Percentiles rank a stretch among this genome's conserved stretches.
These are phyloP conservation scores for Flaveria ramosissima DNA, from an alignment of 129 eudicot genomes.

Conservation along the genomic window DNA sequence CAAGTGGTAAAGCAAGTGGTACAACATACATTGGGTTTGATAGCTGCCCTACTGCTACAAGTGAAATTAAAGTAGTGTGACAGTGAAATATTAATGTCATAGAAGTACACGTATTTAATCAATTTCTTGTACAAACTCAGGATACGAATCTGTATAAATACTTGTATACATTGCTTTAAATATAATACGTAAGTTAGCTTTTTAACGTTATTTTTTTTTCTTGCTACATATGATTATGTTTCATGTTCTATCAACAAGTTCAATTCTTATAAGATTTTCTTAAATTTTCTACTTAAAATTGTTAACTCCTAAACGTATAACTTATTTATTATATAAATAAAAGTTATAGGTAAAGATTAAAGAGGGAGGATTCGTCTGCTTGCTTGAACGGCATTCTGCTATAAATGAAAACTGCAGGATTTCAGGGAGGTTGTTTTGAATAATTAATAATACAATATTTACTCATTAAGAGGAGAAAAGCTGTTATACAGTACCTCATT, in stretches of 20 bases:
- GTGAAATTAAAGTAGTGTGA: not conserved
- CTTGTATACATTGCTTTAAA: no score
- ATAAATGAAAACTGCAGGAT: constrained; percentile 48
- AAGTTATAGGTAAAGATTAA: constrained; percentile 7
- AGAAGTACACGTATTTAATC: no score
- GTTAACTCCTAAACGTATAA: no score
- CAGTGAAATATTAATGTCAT: not conserved
- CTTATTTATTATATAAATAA: not conserved
- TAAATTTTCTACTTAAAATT: no score
- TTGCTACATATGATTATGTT: no score
- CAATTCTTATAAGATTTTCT: no score
- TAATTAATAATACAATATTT: constrained; percentile 28
- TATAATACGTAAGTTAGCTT: no score
- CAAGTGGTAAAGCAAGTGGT: constrained; percentile 20
- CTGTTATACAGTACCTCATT: constrained; percentile 11
- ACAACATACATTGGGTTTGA: not conserved
- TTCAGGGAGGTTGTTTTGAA: constrained; percentile 43
- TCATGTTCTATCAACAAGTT: no score
- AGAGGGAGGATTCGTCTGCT: constrained; percentile 19
- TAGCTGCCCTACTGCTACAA: not conserved
- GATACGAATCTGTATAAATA: no score
- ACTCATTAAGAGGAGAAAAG: constrained; percentile 25
- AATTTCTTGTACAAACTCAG: no score
- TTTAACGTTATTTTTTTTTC: no score
- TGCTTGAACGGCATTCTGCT: constrained; percentile 59